A percentile compares a stretch with the other conserved stretches of the same genome.
phyloP scores from a whole-genome alignment of 164 flowering plant genomes.

The Piper betle region DNA sequence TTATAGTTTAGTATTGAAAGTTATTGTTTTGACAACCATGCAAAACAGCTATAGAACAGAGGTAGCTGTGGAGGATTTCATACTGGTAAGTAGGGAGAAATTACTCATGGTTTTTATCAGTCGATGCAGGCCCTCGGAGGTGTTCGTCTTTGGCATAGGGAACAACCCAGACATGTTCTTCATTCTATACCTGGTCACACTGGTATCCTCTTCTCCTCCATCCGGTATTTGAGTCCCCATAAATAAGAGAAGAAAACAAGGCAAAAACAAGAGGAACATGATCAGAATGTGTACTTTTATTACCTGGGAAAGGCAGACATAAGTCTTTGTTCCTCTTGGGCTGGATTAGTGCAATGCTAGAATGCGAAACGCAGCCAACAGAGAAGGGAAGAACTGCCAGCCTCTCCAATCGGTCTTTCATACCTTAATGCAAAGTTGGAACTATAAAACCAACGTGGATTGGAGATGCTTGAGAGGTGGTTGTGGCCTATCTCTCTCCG shows the following conservation, averaged over 20 bases:
- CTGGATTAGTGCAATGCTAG: too few species aligned
- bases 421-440: too few species aligned
- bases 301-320: conserved; percentile 13
- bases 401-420: too few species aligned
- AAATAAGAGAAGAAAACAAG: neutral
- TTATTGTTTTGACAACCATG: too few species aligned
- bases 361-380: too few species aligned
- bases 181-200: conserved; percentile 27
- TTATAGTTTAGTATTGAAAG: too few species aligned
- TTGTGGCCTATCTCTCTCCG: too few species aligned
- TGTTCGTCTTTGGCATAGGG: conserved; percentile 35
- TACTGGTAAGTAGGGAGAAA: conserved; percentile 70
- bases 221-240: neutral
- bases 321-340: too few species aligned
- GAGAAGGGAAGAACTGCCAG: too few species aligned
- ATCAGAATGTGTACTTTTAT: conserved; percentile 1
- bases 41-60: neutral
- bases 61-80: conserved; percentile 1
- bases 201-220: conserved; percentile 35
- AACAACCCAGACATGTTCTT: conserved; percentile 32
- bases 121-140: conserved; percentile 43
- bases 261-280: conserved; percentile 1
- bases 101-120: conserved; percentile 52
- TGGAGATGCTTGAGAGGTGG: too few species aligned
- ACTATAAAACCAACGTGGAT: too few species aligned